phyloP scores from a whole-genome alignment of 2,329 filamentous ascomycete species.

The Stemphylium beticola region DNA sequence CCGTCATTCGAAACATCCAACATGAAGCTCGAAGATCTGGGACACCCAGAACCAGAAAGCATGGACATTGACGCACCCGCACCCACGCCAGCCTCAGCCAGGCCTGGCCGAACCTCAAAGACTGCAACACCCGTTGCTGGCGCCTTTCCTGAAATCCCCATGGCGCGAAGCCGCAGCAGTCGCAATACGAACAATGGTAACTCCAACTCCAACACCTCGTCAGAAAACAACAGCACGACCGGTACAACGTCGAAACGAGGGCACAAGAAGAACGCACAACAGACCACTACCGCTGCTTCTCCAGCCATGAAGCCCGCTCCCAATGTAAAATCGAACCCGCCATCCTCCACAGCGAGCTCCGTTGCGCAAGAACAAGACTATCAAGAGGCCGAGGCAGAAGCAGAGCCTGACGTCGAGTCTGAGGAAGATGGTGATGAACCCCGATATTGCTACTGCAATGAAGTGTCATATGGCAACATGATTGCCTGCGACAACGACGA shows the following conservation, averaged over 20 bases:
- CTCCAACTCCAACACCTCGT: slow-evolving; percentile 46
- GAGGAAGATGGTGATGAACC: slow-evolving; percentile 57
- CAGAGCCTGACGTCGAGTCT: slow-evolving; percentile 42
- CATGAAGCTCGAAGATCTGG: slow-evolving; percentile 59
- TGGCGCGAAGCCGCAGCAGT: slow-evolving; percentile 52
- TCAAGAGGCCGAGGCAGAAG: slow-evolving; percentile 36
- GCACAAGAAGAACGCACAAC: slow-evolving; percentile 43
- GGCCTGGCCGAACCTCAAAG: slow-evolving; percentile 54
- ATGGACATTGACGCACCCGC: slow-evolving; percentile 43
- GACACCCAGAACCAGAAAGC: slow-evolving; percentile 52
- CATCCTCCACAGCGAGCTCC: slow-evolving; percentile 43
- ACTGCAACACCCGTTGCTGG: slow-evolving; percentile 56
- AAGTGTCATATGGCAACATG: slow-evolving; percentile 71
- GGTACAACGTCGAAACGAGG: slow-evolving; percentile 45
- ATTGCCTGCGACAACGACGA: slow-evolving; percentile 70
- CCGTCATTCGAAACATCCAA: slow-evolving; percentile 56
- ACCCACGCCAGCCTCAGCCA: slow-evolving; percentile 38
- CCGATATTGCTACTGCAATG: slow-evolving; percentile 70
- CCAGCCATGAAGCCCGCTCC: slow-evolving; percentile 34
- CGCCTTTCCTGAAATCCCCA: slow-evolving; percentile 51
- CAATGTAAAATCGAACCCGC: slow-evolving; percentile 37
- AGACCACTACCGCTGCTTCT: slow-evolving; percentile 32
- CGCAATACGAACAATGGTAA: slow-evolving; percentile 48
- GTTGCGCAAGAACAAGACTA: slow-evolving; percentile 42
- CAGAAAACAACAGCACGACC: slow-evolving; percentile 48